Evolutionary conservation across 2,329 filamentous ascomycete genomes (phyloP).

Genomic region (Penicillium sp.): DNA sequence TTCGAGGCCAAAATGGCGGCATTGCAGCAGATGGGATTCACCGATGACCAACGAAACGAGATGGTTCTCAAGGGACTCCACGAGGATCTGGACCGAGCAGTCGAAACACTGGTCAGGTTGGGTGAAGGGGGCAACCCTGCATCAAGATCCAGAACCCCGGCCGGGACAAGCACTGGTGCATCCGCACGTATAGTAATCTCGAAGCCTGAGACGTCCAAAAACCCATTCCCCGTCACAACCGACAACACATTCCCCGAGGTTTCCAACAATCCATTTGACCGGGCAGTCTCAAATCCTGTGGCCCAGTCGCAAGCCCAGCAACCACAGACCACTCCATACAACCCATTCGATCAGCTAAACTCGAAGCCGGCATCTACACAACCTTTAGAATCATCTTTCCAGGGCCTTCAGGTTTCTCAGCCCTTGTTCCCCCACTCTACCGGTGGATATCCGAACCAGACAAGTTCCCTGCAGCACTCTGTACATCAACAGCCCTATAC

Average conservation of each 20-base stretch:
- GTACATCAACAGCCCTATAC: slow-evolving; percentile 46
- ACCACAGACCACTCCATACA: slow-evolving; percentile 50
- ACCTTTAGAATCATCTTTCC: slow-evolving; percentile 67
- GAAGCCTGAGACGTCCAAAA: slow-evolving; percentile 43
- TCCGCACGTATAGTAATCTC: slow-evolving; percentile 22
- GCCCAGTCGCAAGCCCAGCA: slow-evolving; percentile 23
- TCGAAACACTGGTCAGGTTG: slow-evolving; percentile 79
- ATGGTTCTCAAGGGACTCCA: slow-evolving; percentile 78
- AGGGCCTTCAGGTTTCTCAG: slow-evolving; percentile 70
- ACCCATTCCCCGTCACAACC: slow-evolving; percentile 4
- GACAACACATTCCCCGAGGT: slow-evolving; percentile 9
- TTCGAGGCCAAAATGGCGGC: slow-evolving; percentile 74
- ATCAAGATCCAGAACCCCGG: slow-evolving; percentile 58
- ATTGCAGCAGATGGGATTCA: slow-evolving; percentile 88
- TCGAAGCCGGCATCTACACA: slow-evolving; percentile 29
- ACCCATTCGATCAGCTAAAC: slow-evolving; percentile 63
- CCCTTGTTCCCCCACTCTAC: slow-evolving; percentile 75
- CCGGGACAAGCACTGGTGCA: slow-evolving; percentile 29
- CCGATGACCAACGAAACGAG: slow-evolving; percentile 75
- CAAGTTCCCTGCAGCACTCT: slow-evolving; percentile 41
- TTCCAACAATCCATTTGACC: slow-evolving; percentile 66
- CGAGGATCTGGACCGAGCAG: slow-evolving; percentile 80
- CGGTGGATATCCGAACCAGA: slow-evolving; percentile 56
- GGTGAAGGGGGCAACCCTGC: slow-evolving; percentile 64
- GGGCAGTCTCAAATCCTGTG: slow-evolving; percentile 43